Base-by-base conservation (phyloP, 306 rosid species). In the Cicer bijugum region DNA sequence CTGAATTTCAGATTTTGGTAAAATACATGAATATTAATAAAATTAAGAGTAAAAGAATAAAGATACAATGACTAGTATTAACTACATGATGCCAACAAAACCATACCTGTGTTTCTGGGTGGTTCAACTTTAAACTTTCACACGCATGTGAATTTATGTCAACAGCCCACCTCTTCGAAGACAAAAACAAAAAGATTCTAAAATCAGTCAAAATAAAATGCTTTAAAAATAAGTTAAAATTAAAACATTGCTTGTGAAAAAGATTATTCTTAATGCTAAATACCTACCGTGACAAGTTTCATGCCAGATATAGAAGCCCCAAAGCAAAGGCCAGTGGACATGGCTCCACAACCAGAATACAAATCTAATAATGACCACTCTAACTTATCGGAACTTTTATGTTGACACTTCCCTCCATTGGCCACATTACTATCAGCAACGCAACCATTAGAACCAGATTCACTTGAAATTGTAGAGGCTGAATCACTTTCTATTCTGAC, bases 321-420 rank as follows among this genome's bases (percentile, higher is more conserved):
- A 0, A 78, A 44, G 70, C 87, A 73, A 37, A 85, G 85, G 2
- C 88, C 88, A 0, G 88, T 85, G 61, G 88, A 85, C 88, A 85
- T 85, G 5, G 85, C 88, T 50, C 88, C 88, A 60, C 88, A 82
- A 0, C 88, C 88, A 28, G 88, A 66, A 67, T 81, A 85, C 67
- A 85, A 67, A 42, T 85, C 88, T 0, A 85, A 38, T 12, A 81
- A 39, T 1, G 51, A 8, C 81, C 83, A 77, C 47, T 81, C 81
- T 0, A 81, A 38, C 6, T 2, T 14, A 23, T 60, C 17, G 0
- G 75, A 75, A 4, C 5, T 45, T 0, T 64, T 73, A 65, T 14
- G 56, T 63, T 38, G 5, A 44, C 0, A 5, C 0, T 35, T 4
- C 35, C 44, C 52, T 35, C 35, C 71, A 5, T 70, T 62, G 6